These are phyloP conservation scores for Pestalotiopsis fici DNA, from an alignment of 2,329 filamentous ascomycete species.

Conservation along the genomic window DNA sequence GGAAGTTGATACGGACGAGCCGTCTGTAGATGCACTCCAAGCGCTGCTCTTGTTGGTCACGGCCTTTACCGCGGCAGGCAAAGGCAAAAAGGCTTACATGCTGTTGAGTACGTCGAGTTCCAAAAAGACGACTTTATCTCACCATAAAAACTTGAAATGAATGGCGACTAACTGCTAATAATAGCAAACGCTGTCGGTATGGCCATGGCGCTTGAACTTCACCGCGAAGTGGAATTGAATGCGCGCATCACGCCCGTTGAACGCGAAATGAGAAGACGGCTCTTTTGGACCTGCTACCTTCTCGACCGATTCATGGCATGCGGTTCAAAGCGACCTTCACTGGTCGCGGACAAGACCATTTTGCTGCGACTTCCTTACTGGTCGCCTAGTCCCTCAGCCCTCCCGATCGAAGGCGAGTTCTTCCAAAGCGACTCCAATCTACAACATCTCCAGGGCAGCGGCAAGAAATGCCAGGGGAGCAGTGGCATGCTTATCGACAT, in stretches of 20 bases:
- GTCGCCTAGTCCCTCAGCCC: constrained; percentile 60
- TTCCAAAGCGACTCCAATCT: constrained; percentile 80
- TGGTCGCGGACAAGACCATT: constrained; percentile 77
- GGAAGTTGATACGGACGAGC: constrained; percentile 78
- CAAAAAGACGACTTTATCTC: background rate
- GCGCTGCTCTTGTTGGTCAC: constrained; percentile 74
- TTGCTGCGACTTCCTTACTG: constrained; percentile 75
- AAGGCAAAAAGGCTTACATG: constrained; percentile 87
- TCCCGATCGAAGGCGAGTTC: constrained; percentile 74
- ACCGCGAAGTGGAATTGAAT: constrained; percentile 70
- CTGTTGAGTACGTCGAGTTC: constrained; percentile 62
- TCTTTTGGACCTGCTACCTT: constrained; percentile 89
- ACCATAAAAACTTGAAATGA: background rate
- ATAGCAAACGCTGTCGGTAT: constrained; percentile 77
- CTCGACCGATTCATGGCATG: constrained; percentile 83
- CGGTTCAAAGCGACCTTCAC: constrained; percentile 79
- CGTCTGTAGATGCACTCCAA: constrained; percentile 77
- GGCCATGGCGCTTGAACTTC: constrained; percentile 79
- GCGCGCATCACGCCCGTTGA: constrained; percentile 66
- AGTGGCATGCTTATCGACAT: constrained; percentile 85
- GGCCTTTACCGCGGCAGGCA: constrained; percentile 75
- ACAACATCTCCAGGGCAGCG: constrained; percentile 68
- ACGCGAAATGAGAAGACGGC: constrained; percentile 73
- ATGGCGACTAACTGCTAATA: background rate
- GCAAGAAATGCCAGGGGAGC: constrained; percentile 73